phyloP scores from a whole-genome alignment of 768 basidiomycete genomes.

The Phaeolepiota aurea region DNA sequence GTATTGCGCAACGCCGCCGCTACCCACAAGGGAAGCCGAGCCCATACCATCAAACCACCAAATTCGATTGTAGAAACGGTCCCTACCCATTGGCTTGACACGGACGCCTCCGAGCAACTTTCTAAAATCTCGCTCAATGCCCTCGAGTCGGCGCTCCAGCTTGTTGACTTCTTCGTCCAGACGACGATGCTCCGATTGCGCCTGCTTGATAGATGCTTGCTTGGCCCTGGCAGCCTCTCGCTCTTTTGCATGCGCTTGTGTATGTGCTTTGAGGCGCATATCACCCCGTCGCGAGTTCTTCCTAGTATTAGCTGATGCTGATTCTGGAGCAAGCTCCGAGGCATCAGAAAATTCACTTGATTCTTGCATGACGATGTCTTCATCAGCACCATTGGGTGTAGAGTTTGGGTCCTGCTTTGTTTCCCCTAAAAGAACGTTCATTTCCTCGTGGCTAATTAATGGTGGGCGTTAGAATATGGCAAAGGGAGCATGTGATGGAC shows the following conservation, averaged over 20 bases:
- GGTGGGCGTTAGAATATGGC: neutral
- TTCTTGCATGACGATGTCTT: conserved; percentile 56
- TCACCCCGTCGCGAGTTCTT: conserved; percentile 39
- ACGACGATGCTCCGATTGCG: conserved; percentile 73
- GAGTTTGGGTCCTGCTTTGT: conserved; percentile 35
- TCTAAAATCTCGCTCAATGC: conserved; percentile 90
- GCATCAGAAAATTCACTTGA: conserved; percentile 69
- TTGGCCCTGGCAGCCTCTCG: conserved; percentile 73
- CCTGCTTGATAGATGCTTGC: conserved; percentile 73
- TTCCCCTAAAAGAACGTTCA: conserved; percentile 55
- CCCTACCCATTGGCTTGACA: conserved; percentile 82
- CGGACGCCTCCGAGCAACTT: conserved; percentile 79
- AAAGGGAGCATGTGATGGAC: conserved; percentile 18
- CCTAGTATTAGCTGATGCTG: conserved; percentile 34
- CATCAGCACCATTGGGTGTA: conserved; percentile 39
- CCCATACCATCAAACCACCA: conserved; percentile 99
- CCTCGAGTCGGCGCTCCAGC: conserved; percentile 71
- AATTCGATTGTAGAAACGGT: conserved; percentile 89
- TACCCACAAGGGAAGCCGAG: conserved; percentile 67
- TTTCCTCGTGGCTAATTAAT: conserved; percentile 57
- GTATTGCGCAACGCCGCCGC: conserved; percentile 73
- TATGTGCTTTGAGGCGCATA: conserved; percentile 42
- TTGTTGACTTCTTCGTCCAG: conserved; percentile 86
- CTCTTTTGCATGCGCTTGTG: conserved; percentile 66
- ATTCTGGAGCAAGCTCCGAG: conserved; percentile 57